Evolutionary conservation across 192 early-diverging fungal genomes (phyloP).

Genomic region (Podila horticola): DNA sequence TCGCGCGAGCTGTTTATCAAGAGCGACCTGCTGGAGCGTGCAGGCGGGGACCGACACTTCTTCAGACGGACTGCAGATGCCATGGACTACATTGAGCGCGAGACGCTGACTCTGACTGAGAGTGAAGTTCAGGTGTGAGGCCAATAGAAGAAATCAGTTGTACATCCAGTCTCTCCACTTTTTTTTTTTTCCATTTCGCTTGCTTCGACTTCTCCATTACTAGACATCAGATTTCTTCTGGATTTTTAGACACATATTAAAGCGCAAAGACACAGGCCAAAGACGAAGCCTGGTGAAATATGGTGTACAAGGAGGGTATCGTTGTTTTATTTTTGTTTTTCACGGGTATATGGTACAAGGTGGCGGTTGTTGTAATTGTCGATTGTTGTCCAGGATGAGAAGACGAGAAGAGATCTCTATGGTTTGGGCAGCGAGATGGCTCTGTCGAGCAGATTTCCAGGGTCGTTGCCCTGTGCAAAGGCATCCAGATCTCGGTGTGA

Average conservation of each 20-base stretch:
- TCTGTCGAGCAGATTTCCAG: background rate
- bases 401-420: background rate
- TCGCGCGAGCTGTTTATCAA: constrained; percentile 78
- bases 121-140: constrained; percentile 37
- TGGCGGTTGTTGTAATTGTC: too few species aligned
- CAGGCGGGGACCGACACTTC: constrained; percentile 72
- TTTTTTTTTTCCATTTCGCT: too few species aligned
- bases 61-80: constrained; percentile 70
- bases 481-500: background rate
- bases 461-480: background rate
- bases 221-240: background rate
- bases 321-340: background rate
- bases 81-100: constrained; percentile 60
- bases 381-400: background rate
- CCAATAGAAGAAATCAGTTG: too few species aligned
- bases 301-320: background rate
- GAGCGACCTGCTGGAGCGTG: constrained; percentile 69
- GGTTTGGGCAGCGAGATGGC: background rate
- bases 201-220: background rate
- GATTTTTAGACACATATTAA: background rate
- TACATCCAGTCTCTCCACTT: too few species aligned
- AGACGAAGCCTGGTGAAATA: background rate
- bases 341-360: too few species aligned
- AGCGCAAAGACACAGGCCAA: background rate
- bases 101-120: constrained; percentile 23